Base-by-base conservation (phyloP, 768 basidiomycete genomes). In the Pleurotus platypus region DNA sequence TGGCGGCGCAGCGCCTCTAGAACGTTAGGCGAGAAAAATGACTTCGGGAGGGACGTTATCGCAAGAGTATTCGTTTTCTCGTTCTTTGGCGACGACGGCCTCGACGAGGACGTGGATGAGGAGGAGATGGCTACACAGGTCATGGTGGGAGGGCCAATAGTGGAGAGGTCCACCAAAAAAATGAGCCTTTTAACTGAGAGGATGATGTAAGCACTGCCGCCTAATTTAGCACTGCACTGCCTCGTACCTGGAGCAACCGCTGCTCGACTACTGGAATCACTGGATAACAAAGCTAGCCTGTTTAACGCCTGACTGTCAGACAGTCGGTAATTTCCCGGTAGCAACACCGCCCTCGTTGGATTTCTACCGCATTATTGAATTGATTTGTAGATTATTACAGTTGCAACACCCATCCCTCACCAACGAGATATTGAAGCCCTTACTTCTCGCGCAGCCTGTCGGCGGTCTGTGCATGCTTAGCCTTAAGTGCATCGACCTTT, bases 61-160 rank as follows among this genome's bases (percentile, higher is more conserved):
- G 93, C 80, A 27, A 98, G 76, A 0, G 94, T 90, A 71, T 98
- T 98, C 30, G 94, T 96, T 13, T 65, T 64, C 49, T 67, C 61
- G 40, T 55, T 27, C 57, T 55, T 49, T 16, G 42, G 49, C 12
- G 63, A 49, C n/a, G 61, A 59, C 35, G 58, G 18, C 2, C 62
- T 40, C 27, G 43, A 56, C 1, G 63, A 65, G 0, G 58, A 30
- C 2, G 60, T 50, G 5, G 58, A 39, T 26, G 59, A 49, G 13
- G 62, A 45, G 49, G 68, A 58, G 62, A 60, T 38, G 64, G 59
- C 16, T 61, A 61, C n/a, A 62, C 58, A 16, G 64, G 63, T 43
- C 53, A 53, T 53, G 51, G 39, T 24, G 15, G 38, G 38, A 16
- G 27, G 49, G n/a, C 15, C 8, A 20, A 12, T 27, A 40, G 16